Percentiles rank a stretch among this genome's conserved stretches.
These are phyloP conservation scores for Takakia lepidozioides DNA, from an alignment of 225 moss, liverwort and hornwort species.

Conservation along the genomic window DNA sequence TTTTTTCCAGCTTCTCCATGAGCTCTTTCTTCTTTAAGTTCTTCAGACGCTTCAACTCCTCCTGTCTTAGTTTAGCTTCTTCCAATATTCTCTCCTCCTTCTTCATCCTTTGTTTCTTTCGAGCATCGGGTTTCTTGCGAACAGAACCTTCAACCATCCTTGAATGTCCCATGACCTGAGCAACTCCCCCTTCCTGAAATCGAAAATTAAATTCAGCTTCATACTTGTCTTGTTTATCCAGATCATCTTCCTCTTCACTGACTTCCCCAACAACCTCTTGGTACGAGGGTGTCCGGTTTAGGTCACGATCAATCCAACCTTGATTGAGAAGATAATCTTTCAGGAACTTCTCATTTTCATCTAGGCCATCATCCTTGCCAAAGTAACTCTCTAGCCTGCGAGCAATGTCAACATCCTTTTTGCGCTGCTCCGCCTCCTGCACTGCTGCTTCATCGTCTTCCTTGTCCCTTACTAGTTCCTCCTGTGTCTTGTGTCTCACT, in stretches of 20 bases:
- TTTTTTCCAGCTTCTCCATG: conserved; percentile 63
- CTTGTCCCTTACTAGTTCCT: conserved; percentile 60
- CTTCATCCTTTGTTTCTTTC: conserved; percentile 64
- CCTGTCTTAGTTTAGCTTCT: conserved; percentile 58
- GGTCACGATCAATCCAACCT: conserved; percentile 86
- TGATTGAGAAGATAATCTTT: conserved; percentile 78
- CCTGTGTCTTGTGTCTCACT: conserved; percentile 58
- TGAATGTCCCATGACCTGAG: conserved; percentile 72
- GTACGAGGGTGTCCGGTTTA: conserved; percentile 36
- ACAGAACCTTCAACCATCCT: conserved; percentile 67
- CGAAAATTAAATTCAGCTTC: conserved; percentile 92
- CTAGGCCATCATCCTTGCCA: conserved; percentile 71
- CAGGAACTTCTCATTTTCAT: conserved; percentile 71
- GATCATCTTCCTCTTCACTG: conserved; percentile 72
- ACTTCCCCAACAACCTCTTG: conserved; percentile 39
- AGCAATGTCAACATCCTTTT: conserved; percentile 55
- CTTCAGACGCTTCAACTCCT: conserved; percentile 87
- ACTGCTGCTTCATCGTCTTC: conserved; percentile 57
- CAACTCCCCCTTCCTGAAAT: conserved; percentile 67
- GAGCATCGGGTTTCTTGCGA: conserved; percentile 68
- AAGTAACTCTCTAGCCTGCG: conserved; percentile 84
- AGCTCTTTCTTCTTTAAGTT: conserved; percentile 90
- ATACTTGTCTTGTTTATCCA: conserved; percentile 75
- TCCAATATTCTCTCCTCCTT: conserved; percentile 64
- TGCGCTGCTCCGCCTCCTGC: conserved; percentile 65